These are phyloP conservation scores for Ceratocystis harringtonii DNA, from an alignment of 2,329 filamentous ascomycete genomes.

Conservation along the genomic window DNA sequence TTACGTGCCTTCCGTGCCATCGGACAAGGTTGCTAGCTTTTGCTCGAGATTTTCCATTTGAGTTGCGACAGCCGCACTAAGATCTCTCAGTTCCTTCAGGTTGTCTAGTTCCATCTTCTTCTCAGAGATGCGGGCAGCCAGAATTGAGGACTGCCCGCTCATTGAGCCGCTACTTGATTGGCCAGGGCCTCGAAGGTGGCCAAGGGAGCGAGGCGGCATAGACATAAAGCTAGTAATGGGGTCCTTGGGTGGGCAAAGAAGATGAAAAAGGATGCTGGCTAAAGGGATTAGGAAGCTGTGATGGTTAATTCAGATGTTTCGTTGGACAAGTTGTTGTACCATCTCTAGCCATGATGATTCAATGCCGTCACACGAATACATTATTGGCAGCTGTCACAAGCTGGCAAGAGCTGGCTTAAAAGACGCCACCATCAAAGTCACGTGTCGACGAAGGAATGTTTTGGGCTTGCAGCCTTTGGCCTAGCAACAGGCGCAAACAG, in stretches of 20 bases:
- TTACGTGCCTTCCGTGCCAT: conserved; percentile 59
- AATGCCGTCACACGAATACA: neutral
- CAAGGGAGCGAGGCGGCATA: conserved; percentile 8
- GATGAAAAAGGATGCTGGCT: neutral
- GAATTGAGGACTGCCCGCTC: conserved; percentile 50
- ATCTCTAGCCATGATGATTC: neutral
- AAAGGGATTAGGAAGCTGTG: neutral
- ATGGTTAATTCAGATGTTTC: no score
- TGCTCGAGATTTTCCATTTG: conserved; percentile 74
- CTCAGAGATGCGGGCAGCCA: conserved; percentile 65
- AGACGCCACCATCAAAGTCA: neutral
- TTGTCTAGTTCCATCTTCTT: conserved; percentile 74
- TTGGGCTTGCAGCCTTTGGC: neutral
- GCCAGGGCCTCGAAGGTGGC: conserved; percentile 52
- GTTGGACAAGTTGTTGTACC: no score
- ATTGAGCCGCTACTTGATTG: conserved; percentile 29
- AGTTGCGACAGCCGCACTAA: conserved; percentile 61
- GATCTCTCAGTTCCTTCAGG: conserved; percentile 59
- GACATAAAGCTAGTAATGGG: neutral
- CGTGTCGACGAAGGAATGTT: neutral
- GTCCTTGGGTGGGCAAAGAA: neutral
- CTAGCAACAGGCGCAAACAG: conserved; percentile 2
- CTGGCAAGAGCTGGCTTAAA: neutral
- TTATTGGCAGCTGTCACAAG: neutral
- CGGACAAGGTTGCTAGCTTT: conserved; percentile 61